phyloP scores from a whole-genome alignment of 2,329 filamentous ascomycete genomes.

The Aureobasidium sp. region DNA sequence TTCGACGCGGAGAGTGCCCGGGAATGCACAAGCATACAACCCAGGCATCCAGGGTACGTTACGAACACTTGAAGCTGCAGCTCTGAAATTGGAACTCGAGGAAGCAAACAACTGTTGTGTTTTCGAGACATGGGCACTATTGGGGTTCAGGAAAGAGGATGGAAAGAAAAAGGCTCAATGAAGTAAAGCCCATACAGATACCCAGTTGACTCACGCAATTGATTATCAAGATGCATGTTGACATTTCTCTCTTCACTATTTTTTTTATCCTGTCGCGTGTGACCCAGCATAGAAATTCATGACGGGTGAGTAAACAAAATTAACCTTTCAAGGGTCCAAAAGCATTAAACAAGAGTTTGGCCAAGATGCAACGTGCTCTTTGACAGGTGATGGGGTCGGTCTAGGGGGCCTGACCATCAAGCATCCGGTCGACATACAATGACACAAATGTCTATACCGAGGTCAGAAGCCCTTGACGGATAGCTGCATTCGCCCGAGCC shows the following conservation, averaged over 20 bases:
- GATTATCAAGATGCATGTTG: neutral
- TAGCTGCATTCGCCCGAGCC: neutral
- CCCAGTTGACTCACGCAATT: neutral
- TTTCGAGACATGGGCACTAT: neutral
- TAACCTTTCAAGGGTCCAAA: constrained; percentile 1
- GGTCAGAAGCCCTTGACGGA: neutral
- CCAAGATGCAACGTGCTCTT: constrained; percentile 1
- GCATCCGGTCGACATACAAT: neutral
- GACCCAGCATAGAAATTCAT: neutral
- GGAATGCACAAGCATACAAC: too few relatives aligned
- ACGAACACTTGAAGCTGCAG: neutral
- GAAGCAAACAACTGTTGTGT: neutral
- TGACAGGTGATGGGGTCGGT: neutral
- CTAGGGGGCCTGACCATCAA: neutral
- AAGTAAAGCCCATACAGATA: neutral
- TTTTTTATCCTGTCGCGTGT: neutral
- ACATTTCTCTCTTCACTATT: neutral
- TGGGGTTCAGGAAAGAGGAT: neutral
- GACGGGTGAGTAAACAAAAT: neutral
- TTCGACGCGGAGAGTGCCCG: neutral
- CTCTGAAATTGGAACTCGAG: neutral
- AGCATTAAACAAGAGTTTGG: constrained; percentile 6
- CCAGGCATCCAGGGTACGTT: neutral
- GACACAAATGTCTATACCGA: neutral
- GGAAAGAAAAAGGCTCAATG: neutral